Percentiles rank a stretch among this genome's conserved stretches.
Conservation (phyloP, 2,329 filamentous ascomycete species). For the Fusarium scirpi region DNA sequence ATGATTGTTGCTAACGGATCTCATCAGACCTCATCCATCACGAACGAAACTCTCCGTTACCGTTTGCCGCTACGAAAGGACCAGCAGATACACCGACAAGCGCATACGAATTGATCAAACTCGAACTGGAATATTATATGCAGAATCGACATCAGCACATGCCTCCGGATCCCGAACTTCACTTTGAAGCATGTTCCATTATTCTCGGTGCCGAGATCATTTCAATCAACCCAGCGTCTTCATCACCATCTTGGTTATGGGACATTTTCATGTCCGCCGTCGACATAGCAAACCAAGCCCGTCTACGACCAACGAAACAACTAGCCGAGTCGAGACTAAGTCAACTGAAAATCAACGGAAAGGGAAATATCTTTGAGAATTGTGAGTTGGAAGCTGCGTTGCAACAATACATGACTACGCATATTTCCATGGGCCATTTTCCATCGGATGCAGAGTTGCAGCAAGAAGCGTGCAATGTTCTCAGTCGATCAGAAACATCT, state of each 20-base stretch:
- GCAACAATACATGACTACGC: conserved; percentile 25
- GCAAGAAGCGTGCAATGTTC: conserved; percentile 29
- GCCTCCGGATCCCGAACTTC: conserved; percentile 25
- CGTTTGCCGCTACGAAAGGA: conserved; percentile 36
- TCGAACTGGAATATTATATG: conserved; percentile 40
- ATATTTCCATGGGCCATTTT: conserved; percentile 24
- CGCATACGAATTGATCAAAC: conserved; percentile 37
- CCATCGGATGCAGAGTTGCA: conserved; percentile 34
- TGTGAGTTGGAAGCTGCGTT: conserved; percentile 33
- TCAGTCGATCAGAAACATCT: conserved; percentile 6
- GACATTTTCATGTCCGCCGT: conserved; percentile 35
- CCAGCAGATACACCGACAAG: conserved; percentile 40
- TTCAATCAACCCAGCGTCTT: conserved; percentile 22
- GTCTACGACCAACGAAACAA: conserved; percentile 28
- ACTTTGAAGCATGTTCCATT: conserved; percentile 36
- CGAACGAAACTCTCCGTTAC: conserved; percentile 36
- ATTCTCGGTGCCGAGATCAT: conserved; percentile 34
- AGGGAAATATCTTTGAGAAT: conserved; percentile 38
- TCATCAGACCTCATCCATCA: conserved; percentile 39
- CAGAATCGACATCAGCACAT: conserved; percentile 22
- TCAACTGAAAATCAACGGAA: conserved; percentile 37
- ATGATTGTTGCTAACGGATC: background rate
- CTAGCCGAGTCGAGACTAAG: conserved; percentile 25
- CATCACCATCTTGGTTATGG: conserved; percentile 34
- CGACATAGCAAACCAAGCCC: conserved; percentile 33